Percentiles rank a stretch among this genome's conserved stretches.
phyloP scores from a whole-genome alignment of 2,329 filamentous ascomycete genomes.

The Botryotinia convoluta region DNA sequence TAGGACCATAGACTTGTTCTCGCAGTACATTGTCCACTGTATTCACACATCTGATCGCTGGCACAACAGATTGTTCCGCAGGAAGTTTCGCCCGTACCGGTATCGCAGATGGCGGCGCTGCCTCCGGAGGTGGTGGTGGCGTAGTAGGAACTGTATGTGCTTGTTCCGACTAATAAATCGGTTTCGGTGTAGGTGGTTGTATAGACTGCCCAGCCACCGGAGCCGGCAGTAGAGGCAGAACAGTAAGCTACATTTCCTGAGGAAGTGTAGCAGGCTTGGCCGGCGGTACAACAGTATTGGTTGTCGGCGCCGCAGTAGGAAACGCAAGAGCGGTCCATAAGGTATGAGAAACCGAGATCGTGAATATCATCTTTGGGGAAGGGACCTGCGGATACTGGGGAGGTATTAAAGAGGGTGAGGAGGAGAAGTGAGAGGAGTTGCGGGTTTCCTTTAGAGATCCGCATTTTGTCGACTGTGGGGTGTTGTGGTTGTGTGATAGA shows the following conservation, averaged over 20 bases:
- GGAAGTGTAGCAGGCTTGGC: conserved; percentile 50
- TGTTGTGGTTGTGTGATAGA: not conserved
- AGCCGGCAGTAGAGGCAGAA: conserved; percentile 32
- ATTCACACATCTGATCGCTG: conserved; percentile 64
- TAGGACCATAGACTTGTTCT: conserved; percentile 41
- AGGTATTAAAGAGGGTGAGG: conserved; percentile 41
- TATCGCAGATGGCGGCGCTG: conserved; percentile 49
- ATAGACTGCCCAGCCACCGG: conserved; percentile 34
- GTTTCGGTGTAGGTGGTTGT: conserved; percentile 58
- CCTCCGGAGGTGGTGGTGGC: conserved; percentile 24
- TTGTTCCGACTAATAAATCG: conserved; percentile 52
- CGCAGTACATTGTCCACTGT: conserved; percentile 28
- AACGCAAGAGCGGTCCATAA: conserved; percentile 49
- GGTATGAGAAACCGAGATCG: conserved; percentile 48
- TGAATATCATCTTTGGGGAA: conserved; percentile 51
- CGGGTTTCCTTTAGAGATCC: conserved; percentile 35
- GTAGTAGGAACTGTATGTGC: conserved; percentile 37
- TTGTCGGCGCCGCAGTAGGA: conserved; percentile 54
- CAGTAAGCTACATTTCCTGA: conserved; percentile 51
- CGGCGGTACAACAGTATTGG: conserved; percentile 53
- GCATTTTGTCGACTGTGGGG: conserved; percentile 39
- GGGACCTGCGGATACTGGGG: conserved; percentile 45
- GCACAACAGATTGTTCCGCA: conserved; percentile 72
- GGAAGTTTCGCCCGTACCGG: conserved; percentile 53
- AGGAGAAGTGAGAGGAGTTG: conserved; percentile 41